Percentiles rank a stretch among this genome's conserved stretches.
Conservation (phyloP, 73 alveolate genomes). For the Durusdinium trenchii region DNA sequence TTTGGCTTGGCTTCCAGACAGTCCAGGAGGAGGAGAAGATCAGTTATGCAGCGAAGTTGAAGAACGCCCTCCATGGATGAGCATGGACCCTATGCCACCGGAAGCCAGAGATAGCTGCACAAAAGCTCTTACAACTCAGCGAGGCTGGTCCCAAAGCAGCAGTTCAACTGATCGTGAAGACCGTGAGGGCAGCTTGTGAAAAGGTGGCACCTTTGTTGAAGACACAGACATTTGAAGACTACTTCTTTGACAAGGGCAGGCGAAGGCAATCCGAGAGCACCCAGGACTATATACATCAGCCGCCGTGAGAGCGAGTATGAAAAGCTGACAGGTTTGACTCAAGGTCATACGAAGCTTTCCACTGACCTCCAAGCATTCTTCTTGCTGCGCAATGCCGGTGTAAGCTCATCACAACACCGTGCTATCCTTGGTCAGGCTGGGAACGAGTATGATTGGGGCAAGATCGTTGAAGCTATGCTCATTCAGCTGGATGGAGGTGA, state of each 20-base stretch:
- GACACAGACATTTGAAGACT: not conserved
- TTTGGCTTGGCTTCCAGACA: not conserved
- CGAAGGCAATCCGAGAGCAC: not conserved
- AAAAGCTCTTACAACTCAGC: not conserved
- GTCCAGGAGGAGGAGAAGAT: not conserved
- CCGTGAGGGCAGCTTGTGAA: not conserved
- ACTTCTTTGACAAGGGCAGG: not conserved
- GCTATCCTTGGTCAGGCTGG: not conserved
- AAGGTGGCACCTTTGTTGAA: not conserved
- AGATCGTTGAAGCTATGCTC: not conserved
- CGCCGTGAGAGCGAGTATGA: constrained; percentile 11
- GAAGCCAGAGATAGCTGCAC: not conserved
- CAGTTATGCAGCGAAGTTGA: not conserved
- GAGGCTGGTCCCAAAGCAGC: not conserved
- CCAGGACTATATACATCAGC: not conserved
- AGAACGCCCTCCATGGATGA: not conserved
- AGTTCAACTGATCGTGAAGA: not conserved
- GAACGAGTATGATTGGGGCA: not conserved
- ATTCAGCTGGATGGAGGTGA: not conserved
- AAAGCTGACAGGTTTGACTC: not conserved
- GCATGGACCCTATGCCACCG: not conserved
- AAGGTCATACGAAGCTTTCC: not conserved
- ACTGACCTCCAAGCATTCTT: not conserved
- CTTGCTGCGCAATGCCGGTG: not conserved
- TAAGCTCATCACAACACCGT: not conserved